Conservation (phyloP, 805 yeast genomes). For the Zygosaccharomyces lentus region DNA sequence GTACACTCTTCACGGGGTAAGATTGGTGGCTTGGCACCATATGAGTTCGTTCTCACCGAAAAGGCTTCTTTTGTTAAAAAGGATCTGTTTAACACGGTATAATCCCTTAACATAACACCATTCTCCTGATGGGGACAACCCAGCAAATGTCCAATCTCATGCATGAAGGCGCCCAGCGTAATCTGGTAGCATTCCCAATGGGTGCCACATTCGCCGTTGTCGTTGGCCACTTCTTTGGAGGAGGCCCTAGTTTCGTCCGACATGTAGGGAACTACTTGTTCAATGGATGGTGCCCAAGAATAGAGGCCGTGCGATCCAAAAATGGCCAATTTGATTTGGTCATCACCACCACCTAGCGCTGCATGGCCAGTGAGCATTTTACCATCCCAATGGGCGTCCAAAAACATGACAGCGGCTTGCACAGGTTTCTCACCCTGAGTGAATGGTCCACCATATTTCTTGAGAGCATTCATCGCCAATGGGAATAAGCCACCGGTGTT, state of each 20-base stretch:
- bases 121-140: conserved; percentile 90
- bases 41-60: conserved; percentile 48
- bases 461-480: conserved; percentile 73
- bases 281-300: conserved; percentile 86
- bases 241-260: conserved; percentile 66
- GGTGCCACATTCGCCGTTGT: conserved; percentile 75
- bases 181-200: conserved; percentile 87
- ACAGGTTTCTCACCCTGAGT: conserved; percentile 44
- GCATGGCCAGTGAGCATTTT: conserved; percentile 73
- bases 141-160: conserved; percentile 86
- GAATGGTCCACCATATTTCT: conserved; percentile 52
- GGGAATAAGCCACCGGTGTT: conserved; percentile 73
- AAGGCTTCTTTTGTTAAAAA: conserved; percentile 67
- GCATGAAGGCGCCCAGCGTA: conserved; percentile 91
- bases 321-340: conserved; percentile 69
- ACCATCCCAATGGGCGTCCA: conserved; percentile 83
- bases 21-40: conserved; percentile 46
- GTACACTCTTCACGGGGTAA: conserved; percentile 64
- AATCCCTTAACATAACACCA: conserved; percentile 90
- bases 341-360: conserved; percentile 87
- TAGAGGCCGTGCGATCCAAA: conserved; percentile 92
- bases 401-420: conserved; percentile 78
- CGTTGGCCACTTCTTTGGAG: conserved; percentile 80
- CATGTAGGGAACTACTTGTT: conserved; percentile 62
- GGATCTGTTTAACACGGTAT: conserved; percentile 72